A percentile compares a stretch with the other conserved stretches of the same genome.
Conservation (phyloP, 257 asterid species). For the Lithospermum erythrorhizon region DNA sequence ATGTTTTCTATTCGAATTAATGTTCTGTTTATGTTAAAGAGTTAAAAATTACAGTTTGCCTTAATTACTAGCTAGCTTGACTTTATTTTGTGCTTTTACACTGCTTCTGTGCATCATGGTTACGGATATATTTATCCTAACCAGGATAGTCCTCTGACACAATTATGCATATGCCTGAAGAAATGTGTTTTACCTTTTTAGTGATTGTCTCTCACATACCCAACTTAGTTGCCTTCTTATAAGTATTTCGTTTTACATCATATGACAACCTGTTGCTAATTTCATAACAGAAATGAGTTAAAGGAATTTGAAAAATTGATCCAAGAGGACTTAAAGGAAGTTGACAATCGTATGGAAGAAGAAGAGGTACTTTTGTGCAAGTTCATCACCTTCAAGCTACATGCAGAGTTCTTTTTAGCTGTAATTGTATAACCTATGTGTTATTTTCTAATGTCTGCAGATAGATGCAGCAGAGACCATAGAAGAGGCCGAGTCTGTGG, state of each 20-base stretch:
- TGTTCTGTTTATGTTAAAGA: neutral
- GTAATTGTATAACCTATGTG: slow-evolving; percentile 5
- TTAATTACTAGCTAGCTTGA: too few species aligned
- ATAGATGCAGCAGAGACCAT: slow-evolving; percentile 86
- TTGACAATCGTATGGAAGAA: slow-evolving; percentile 89
- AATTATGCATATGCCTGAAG: neutral
- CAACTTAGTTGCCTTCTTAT: too few species aligned
- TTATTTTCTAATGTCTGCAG: slow-evolving; percentile 28
- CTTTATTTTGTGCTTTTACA: neutral
- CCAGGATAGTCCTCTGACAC: neutral
- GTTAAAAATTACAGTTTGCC: neutral
- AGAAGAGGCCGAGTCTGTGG: slow-evolving; percentile 80
- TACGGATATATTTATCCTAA: neutral
- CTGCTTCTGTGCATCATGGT: neutral
- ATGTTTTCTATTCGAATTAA: neutral
- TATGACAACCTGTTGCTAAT: slow-evolving; percentile 8
- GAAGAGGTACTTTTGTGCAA: slow-evolving; percentile 54
- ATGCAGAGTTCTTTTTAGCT: slow-evolving; percentile 2
- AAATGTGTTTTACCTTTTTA: neutral
- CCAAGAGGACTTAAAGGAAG: slow-evolving; percentile 67
- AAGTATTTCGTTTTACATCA: neutral
- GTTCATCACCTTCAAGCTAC: slow-evolving; percentile 5
- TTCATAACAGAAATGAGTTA: slow-evolving; percentile 67
- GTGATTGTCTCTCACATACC: neutral
- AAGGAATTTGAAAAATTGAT: slow-evolving; percentile 89